Base-by-base conservation (phyloP, 495 filamentous ascomycete species). In the Neurospora sp. region DNA sequence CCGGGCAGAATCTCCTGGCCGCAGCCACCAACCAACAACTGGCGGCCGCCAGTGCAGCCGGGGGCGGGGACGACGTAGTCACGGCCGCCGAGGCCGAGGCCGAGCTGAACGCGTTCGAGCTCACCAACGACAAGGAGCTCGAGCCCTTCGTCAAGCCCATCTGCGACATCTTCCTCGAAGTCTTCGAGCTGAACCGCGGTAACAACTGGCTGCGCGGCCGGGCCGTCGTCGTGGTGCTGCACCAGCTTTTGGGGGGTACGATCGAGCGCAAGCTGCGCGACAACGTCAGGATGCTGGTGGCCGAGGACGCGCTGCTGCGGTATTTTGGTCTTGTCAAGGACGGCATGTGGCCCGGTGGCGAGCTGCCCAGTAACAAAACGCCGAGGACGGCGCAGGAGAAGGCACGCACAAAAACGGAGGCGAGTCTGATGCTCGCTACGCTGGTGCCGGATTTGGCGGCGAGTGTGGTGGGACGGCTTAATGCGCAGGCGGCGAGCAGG, bases 81-180 rank as follows among this genome's bases (percentile, higher is more conserved):
- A 90, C 90, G 15, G 89, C 90, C 2, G 93, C 92, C 4, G 96
- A 99, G 83, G 95, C 95, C 3, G 94, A 98, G 80, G 94, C 94
- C 0, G 96, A 99, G 81, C 85, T 99, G 31, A 92, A 92, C 66
- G 96, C 96, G 6, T 98, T 97, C 76, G 96, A 98, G 78, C 89
- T 93, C 74, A 69, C 9, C 19, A 34, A 39, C n/a, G 5, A 39
- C 8, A 90, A 91, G 73, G 93, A 97, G 76, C 85, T 93, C 0
- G 93, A 97, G 78, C 96, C 96, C 8, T 98, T 99, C 81, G 94
- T 99, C 75, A 98, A 97, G 78, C 96, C 96, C 9, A 97, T 99
- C 75, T 98, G 94, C 81, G 96, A 99, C 81, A 88, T 98, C 71
- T 99, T 99, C 81, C 89, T 98, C 45, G 96, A 98, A 83, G 87